Evolutionary conservation across 2,329 filamentous ascomycete species (phyloP).

Genomic region (Epichloe bromicola): DNA sequence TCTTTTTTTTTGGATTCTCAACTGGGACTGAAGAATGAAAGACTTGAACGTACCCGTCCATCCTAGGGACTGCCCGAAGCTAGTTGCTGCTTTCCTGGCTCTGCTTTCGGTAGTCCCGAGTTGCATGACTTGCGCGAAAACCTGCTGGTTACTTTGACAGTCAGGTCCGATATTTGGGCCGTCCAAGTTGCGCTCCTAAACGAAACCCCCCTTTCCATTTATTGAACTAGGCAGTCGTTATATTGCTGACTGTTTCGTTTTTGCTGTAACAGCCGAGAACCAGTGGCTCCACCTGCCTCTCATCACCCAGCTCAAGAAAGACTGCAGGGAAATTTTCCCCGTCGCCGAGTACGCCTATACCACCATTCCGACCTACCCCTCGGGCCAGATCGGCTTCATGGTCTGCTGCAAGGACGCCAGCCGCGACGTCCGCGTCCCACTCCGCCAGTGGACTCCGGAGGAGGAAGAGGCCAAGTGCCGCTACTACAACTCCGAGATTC

Average conservation of each 20-base stretch:
- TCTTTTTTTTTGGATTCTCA: background rate
- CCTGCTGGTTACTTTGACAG: background rate
- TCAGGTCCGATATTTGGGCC: background rate
- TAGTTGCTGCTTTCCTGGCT: slow-evolving; percentile 25
- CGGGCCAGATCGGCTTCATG: slow-evolving; percentile 99
- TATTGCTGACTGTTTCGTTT: slow-evolving; percentile 7
- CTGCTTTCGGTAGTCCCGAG: slow-evolving; percentile 25
- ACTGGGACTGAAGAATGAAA: slow-evolving; percentile 1
- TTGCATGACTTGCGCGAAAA: slow-evolving; percentile 6
- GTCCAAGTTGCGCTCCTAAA: background rate
- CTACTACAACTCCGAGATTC: slow-evolving; percentile 97
- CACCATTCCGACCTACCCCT: slow-evolving; percentile 97
- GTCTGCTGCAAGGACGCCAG: slow-evolving; percentile 91
- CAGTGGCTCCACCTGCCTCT: slow-evolving; percentile 95
- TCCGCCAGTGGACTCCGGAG: slow-evolving; percentile 69
- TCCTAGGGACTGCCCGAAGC: slow-evolving; percentile 24
- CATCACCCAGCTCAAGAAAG: slow-evolving; percentile 90
- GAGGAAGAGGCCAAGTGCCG: slow-evolving; percentile 88
- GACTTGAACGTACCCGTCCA: slow-evolving; percentile 2
- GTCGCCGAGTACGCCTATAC: slow-evolving; percentile 98
- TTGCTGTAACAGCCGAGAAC: slow-evolving; percentile 65
- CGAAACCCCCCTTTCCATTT: background rate
- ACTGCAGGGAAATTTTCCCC: slow-evolving; percentile 94
- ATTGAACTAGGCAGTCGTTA: slow-evolving; percentile 1
- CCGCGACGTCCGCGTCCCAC: slow-evolving; percentile 71